Evolutionary conservation across 805 yeast species (phyloP), one percentile per base, ranked within the genome.

Genomic region (Kodamaea nitidulidarum): DNA sequence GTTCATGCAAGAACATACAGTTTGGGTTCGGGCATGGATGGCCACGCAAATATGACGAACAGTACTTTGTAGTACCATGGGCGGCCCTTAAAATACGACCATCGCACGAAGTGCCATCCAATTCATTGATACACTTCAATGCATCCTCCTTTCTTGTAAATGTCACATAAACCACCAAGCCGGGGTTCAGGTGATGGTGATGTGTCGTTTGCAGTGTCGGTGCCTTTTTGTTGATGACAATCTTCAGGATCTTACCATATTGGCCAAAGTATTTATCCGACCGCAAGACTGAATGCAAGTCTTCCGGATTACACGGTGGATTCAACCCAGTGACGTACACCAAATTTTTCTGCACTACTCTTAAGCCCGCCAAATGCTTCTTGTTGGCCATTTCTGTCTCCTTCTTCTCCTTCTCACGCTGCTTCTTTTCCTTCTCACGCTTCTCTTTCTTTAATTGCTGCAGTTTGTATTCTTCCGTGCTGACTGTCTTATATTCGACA

Each of bases 1-100:
- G 98, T 63, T 93, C 98, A 61, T 93, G 99, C 54, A 93, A 73
- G 55, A 93, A 93, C 98, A 93, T 93, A 73, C 99, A 93, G 56
- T 88, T 88, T 46, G 98, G 98, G 63, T 93, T 93, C 43, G 96
- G 98, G 66, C 99, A 93, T 7, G 93, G 83, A 59, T 87, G 95
- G 26, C 96, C 97, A 50, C 97, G 76, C 47, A 93, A 68, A 58
- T 93, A 93, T 3, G 95, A 84, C n/a, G 96, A 87, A 61, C 99
- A 93, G 67, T 93, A 93, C 63, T 93, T 93, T 9, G 99, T 93
- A 4, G 98, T 93, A 58, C 99, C 99, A 61, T 90, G 95, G 0
- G 98, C 97, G 11, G 98, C 98, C 45, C 91, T 75, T 46, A 93
- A 72, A 24, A 84, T 73, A 54, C 88, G 78, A 2, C 98, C 97